Conservation (phyloP, 495 filamentous ascomycete species). For the Cercophora newfieldiana region DNA sequence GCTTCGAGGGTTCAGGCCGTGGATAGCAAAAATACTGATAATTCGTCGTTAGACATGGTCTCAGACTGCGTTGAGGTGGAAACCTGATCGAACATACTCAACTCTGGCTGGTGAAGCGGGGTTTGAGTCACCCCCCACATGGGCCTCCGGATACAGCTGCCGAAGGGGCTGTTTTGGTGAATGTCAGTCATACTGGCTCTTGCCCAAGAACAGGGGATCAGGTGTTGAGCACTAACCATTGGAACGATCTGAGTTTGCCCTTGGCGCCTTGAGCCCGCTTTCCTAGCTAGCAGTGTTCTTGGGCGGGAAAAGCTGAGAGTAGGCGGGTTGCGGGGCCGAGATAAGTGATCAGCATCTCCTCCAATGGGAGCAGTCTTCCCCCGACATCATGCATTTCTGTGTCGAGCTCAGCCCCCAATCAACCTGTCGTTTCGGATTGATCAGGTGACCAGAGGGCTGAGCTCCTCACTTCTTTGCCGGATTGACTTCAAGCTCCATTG, state of each 20-base stretch:
- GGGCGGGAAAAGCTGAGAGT: not conserved
- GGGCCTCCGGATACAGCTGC: not conserved
- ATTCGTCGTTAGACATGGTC: too few species aligned
- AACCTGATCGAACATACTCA: not conserved
- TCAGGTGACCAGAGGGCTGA: too few species aligned
- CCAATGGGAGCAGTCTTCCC: too few species aligned
- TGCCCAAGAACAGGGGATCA: too few species aligned
- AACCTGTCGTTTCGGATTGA: too few species aligned
- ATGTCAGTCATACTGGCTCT: not conserved
- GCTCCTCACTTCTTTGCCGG: too few species aligned
- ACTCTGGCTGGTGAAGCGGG: not conserved
- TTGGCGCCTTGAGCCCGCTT: not conserved
- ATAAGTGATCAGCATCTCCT: too few species aligned
- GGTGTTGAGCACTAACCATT: not conserved
- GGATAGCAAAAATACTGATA: slow-evolving; percentile 32
- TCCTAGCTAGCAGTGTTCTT: not conserved
- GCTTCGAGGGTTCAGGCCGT: slow-evolving; percentile 36
- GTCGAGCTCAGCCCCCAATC: too few species aligned
- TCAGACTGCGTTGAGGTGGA: too few species aligned
- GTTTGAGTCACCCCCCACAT: not conserved
- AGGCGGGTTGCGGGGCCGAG: too few species aligned
- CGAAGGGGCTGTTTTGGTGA: not conserved
- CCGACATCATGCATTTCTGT: too few species aligned
- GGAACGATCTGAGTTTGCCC: not conserved
- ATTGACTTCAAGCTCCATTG: too few species aligned